phyloP scores from a whole-genome alignment of 495 filamentous ascomycete genomes.

The Penicillium samsonianum region DNA sequence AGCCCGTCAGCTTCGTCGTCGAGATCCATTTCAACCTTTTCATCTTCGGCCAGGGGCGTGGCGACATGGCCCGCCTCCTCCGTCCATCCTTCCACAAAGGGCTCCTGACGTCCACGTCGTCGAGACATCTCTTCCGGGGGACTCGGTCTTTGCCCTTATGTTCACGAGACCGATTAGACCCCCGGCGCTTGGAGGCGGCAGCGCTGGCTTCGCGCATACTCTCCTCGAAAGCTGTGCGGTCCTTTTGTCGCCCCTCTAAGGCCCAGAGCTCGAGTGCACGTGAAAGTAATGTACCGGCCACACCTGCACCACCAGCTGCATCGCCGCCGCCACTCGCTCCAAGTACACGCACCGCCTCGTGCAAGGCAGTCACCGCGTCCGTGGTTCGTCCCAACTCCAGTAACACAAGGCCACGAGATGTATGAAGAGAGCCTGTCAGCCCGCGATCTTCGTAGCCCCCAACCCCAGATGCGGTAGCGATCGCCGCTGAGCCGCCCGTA shows the following conservation, averaged over 20 bases:
- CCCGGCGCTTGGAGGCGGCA: slow-evolving; percentile 18
- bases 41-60: slow-evolving; percentile 28
- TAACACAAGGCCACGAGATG: slow-evolving; percentile 63
- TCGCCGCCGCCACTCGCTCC: slow-evolving; percentile 55
- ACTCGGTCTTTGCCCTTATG: slow-evolving; percentile 31
- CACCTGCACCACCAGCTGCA: slow-evolving; percentile 63
- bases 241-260: slow-evolving; percentile 37
- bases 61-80: slow-evolving; percentile 39
- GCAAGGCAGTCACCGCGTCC: slow-evolving; percentile 65
- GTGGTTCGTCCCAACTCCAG: slow-evolving; percentile 66
- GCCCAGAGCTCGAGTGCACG: slow-evolving; percentile 73
- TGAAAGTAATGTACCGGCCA: slow-evolving; percentile 72
- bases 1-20: slow-evolving; percentile 46
- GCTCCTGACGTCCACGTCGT: slow-evolving; percentile 28
- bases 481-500: slow-evolving; percentile 34
- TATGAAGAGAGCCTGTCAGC: slow-evolving; percentile 47
- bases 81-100: slow-evolving; percentile 38
- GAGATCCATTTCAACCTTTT: slow-evolving; percentile 46
- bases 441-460: slow-evolving; percentile 51
- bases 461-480: slow-evolving; percentile 40
- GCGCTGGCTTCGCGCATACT: neutral
- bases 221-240: slow-evolving; percentile 7
- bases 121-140: slow-evolving; percentile 20
- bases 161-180: slow-evolving; percentile 29
- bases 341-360: slow-evolving; percentile 66